Conservation (phyloP, 2,329 filamentous ascomycete species). For the Diaporthe sp. region DNA sequence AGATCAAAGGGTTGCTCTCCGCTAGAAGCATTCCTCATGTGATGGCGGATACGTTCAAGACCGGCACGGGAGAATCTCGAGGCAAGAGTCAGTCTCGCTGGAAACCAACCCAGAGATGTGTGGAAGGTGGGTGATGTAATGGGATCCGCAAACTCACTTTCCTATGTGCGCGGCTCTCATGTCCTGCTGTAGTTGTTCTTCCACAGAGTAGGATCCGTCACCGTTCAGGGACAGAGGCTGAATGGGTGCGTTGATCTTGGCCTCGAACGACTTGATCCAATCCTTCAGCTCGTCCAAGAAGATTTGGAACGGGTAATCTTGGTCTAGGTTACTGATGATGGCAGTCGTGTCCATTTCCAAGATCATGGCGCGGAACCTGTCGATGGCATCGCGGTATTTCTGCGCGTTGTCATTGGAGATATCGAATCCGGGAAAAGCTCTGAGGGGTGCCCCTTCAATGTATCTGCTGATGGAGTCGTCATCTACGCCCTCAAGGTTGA, state of each 20-base stretch:
- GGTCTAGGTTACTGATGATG: slow-evolving; percentile 34
- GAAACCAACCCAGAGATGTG: slow-evolving; percentile 1
- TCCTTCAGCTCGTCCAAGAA: slow-evolving; percentile 37
- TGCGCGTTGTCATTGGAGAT: slow-evolving; percentile 14
- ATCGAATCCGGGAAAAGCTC: slow-evolving; percentile 43
- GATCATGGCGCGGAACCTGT: slow-evolving; percentile 35
- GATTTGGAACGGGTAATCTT: slow-evolving; percentile 34
- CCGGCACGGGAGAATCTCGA: slow-evolving; percentile 21
- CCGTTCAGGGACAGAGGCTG: slow-evolving; percentile 10
- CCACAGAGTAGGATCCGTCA: slow-evolving; percentile 21
- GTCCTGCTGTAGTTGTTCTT: slow-evolving; percentile 30
- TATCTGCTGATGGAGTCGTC: slow-evolving; percentile 38
- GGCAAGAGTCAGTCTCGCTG: slow-evolving; percentile 33
- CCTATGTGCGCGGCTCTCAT: slow-evolving; percentile 15
- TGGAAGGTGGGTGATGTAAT: neutral
- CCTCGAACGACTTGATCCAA: slow-evolving; percentile 36
- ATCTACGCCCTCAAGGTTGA: slow-evolving; percentile 23
- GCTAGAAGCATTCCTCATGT: neutral
- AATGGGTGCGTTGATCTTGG: slow-evolving; percentile 17
- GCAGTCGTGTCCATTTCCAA: slow-evolving; percentile 30
- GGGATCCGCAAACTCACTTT: slow-evolving; percentile 29
- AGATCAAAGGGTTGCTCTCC: neutral
- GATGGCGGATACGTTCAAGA: slow-evolving; percentile 30
- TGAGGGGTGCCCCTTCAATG: slow-evolving; percentile 42
- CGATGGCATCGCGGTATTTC: slow-evolving; percentile 36